Base-by-base conservation (phyloP, 495 filamentous ascomycete genomes). In the Daldinia bambusicola region DNA sequence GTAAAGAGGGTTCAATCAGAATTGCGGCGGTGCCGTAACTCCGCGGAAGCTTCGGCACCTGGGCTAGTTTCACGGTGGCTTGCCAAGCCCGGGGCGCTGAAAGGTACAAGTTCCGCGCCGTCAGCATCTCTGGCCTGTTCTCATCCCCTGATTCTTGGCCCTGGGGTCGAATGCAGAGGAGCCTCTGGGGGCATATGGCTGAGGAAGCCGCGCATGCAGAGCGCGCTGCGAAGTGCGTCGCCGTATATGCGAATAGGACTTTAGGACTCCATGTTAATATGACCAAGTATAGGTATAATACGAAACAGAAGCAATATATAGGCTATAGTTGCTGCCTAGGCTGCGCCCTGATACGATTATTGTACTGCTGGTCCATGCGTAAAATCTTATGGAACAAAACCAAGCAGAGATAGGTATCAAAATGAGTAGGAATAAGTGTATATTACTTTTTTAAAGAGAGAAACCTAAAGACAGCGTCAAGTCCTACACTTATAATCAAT, bases 41-140 rank as follows among this genome's bases (percentile, higher is more conserved):
- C 16, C 38, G 41, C 69, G 69, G 69, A 20, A 63, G 53, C 16
- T 60, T 59, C 69, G 63, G 69, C 69, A 63, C 14, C 45, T 43
- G n/a, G 16, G 56, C 50, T 48, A 63, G 63, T 38, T 55, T 64
- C 45, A 51, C 55, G 59, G 38, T 65, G 40, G 65, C 58, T 64
- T 61, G 70, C 65, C 70, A 65, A 72, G 64, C 14, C 40, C 32
- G 59, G 30, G 63, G 22, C 38, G 45, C 14, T 53, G 69, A 57
- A 12, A 36, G 30, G 18, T 36, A 26, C 37, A 50, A 60, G 20
- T 56, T 60, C 40, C 26, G 67, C 18, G 36, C 40, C 55, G 32
- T 61, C 53, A 16, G 52, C 22, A 57, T 57, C 22, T 37, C 18
- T 61, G 20, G n/a, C n/a, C 13, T 59, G 53, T 62, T 38, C 50